phyloP scores from a whole-genome alignment of 768 basidiomycete species.

The Phanerochaete carnosa region DNA sequence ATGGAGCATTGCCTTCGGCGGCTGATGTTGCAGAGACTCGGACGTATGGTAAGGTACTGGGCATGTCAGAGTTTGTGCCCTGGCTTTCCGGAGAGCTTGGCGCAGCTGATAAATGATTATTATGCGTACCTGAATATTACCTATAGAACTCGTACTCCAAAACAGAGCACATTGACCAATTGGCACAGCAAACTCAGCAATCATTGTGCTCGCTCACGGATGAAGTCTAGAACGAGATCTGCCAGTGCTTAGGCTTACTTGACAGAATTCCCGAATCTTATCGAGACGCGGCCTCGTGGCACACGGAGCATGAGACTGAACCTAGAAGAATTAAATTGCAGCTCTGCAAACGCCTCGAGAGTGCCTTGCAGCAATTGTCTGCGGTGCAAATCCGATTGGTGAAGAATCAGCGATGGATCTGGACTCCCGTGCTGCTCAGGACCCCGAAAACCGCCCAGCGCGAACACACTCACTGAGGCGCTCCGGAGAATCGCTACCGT shows the following conservation, averaged over 20 bases:
- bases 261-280: too few relatives aligned
- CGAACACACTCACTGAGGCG: not conserved
- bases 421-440: not conserved
- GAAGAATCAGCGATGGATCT: not conserved
- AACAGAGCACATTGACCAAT: too few relatives aligned
- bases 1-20: conserved; percentile 19
- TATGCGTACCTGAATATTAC: too few relatives aligned
- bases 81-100: conserved; percentile 11
- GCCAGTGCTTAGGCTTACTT: too few relatives aligned
- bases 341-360: not conserved
- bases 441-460: not conserved
- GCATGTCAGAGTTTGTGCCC: conserved; percentile 18
- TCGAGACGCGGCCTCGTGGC: too few relatives aligned
- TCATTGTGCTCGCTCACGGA: too few relatives aligned
- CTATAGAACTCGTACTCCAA: not conserved
- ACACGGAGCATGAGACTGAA: too few relatives aligned
- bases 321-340: too few relatives aligned
- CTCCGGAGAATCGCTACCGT: not conserved
- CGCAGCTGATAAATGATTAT: not conserved
- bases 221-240: too few relatives aligned
- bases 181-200: not conserved
- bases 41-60: conserved; percentile 10
- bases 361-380: not conserved
- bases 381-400: not conserved
- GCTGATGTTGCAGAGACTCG: not conserved